phyloP scores from a whole-genome alignment of 768 basidiomycete genomes.

The Lactarius sp. region DNA sequence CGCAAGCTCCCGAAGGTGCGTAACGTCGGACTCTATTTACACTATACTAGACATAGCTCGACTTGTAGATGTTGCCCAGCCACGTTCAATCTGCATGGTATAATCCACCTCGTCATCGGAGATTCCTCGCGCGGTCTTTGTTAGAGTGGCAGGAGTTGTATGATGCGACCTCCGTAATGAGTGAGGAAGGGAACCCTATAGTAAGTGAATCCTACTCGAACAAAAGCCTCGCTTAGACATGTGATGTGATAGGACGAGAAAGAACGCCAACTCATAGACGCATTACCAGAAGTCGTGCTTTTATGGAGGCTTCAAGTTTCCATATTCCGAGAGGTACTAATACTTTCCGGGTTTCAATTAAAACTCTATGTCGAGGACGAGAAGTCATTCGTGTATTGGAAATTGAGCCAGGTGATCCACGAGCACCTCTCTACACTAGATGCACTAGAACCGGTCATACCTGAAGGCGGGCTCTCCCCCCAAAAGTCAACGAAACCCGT shows the following conservation, averaged over 20 bases:
- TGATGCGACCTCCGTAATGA: conserved; percentile 37
- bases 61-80: conserved; percentile 49
- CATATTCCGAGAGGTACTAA: conserved; percentile 61
- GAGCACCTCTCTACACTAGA: conserved; percentile 53
- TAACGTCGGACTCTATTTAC: not conserved
- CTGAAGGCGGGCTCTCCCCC: conserved; percentile 33
- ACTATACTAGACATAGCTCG: conserved; percentile 4
- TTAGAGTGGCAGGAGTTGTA: conserved; percentile 65
- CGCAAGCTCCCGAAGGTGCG: conserved; percentile 37
- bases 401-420: conserved; percentile 52
- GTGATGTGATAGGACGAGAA: conserved; percentile 20
- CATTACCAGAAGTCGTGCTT: conserved; percentile 45
- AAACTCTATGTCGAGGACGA: conserved; percentile 68
- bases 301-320: conserved; percentile 48
- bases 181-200: conserved; percentile 22
- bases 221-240: not conserved
- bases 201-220: conserved; percentile 24
- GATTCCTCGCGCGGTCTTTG: conserved; percentile 58
- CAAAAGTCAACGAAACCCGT: not conserved
- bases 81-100: conserved; percentile 59
- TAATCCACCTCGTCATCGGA: conserved; percentile 62
- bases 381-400: conserved; percentile 62
- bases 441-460: conserved; percentile 37
- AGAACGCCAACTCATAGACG: conserved; percentile 14
- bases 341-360: conserved; percentile 69